Evolutionary conservation across 192 early-diverging fungal genomes (phyloP).

Genomic region (Podila verticillata): DNA sequence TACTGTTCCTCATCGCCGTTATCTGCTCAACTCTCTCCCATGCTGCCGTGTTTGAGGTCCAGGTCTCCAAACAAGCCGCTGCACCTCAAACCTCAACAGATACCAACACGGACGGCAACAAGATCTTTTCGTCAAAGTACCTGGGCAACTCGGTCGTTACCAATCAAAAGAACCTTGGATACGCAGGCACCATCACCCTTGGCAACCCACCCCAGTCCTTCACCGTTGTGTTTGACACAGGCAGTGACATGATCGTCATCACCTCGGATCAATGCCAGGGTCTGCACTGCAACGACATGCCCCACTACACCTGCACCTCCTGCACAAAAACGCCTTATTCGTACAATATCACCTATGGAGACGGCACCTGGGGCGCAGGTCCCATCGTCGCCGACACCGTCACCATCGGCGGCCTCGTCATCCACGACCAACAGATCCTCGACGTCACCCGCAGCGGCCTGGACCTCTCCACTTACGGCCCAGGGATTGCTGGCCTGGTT

Average conservation of each 20-base stretch:
- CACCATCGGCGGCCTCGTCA: constrained; percentile 39
- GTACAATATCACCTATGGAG: constrained; percentile 51
- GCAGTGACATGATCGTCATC: constrained; percentile 56
- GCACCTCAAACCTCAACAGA: neutral
- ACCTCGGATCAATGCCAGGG: constrained; percentile 43
- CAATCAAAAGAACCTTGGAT: constrained; percentile 63
- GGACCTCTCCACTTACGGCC: constrained; percentile 33
- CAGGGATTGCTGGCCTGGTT: constrained; percentile 29
- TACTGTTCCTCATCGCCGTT: constrained; percentile 12
- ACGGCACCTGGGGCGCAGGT: constrained; percentile 49
- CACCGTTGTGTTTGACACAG: constrained; percentile 92
- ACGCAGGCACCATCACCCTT: constrained; percentile 87
- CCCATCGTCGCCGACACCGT: constrained; percentile 42
- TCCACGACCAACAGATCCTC: constrained; percentile 45
- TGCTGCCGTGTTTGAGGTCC: constrained; percentile 21
- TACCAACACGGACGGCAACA: neutral
- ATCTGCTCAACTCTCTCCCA: constrained; percentile 5
- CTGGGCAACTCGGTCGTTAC: constrained; percentile 33
- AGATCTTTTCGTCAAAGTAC: constrained; percentile 34
- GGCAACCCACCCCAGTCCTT: constrained; percentile 91
- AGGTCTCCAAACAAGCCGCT: constrained; percentile 13
- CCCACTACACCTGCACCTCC: constrained; percentile 39
- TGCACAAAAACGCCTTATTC: constrained; percentile 47
- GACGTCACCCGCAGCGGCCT: constrained; percentile 41
- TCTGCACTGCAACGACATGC: constrained; percentile 25